Base-by-base conservation (phyloP, 495 filamentous ascomycete species). In the Penicillium subrubescens region DNA sequence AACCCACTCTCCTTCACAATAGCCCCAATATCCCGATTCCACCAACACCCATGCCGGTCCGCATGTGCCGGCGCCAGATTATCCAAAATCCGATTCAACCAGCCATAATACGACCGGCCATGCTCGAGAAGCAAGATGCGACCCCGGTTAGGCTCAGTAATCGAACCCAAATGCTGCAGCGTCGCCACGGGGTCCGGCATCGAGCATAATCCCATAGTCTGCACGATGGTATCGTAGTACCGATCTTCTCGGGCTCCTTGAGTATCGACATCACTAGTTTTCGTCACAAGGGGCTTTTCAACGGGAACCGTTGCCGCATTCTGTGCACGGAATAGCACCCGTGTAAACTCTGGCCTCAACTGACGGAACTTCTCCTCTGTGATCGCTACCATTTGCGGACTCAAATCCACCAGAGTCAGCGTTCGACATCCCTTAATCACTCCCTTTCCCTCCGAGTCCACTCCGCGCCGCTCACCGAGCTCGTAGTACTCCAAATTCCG, bases 191-290 rank as follows among this genome's bases (percentile, higher is more conserved):
- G 96, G 66, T 91, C 87, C 5, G 82, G 79, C 50, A 93, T 94
- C 54, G 90, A 94, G 79, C 95, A 99, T 6, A 98, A 78, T 1
- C 93, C 94, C 87, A 98, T 96, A 15, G 92, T 96, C 75, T 97
- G 93, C 52, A 99, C 73, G 37, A 97, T 81, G 2, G 92, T 97
- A 77, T 97, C 93, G 76, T 90, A 99, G 35, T 76, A 75, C 25
- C 50, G 21, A n/a, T 39, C 60, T 34, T 55, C 39, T 15, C 50
- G 50, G 17, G 50, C 5, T 29, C 17, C 15, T 10, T 31, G 27
- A 5, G 5, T 14, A 54, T 29, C 51, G 2, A 21, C n/a, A 21
- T 5, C 53, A 34, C 3, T 7, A 10, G 19, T 14, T 15, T 29
- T 50, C 37, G 27, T 25, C 35, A 8, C 5, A 21, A 15, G 8